These are phyloP conservation scores for Diddensiella caesifluorescens DNA, from an alignment of 805 yeast species.

Conservation along the genomic window DNA sequence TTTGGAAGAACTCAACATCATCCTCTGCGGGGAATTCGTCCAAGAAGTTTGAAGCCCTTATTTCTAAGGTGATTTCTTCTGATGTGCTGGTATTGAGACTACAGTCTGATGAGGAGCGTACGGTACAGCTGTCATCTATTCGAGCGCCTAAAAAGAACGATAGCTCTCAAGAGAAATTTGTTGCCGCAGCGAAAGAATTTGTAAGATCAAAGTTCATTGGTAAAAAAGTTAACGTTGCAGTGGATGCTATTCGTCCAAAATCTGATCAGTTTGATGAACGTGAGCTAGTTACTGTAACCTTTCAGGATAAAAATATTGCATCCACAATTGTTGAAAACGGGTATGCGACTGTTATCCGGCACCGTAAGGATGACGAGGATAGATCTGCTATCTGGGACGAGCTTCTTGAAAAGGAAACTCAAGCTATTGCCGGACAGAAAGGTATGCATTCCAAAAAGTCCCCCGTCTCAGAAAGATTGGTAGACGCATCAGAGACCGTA, in stretches of 20 bases:
- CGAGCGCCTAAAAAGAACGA: conserved; percentile 70
- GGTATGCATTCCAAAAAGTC: conserved; percentile 61
- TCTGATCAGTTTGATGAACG: conserved; percentile 60
- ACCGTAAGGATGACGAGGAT: conserved; percentile 61
- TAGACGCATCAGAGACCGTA: conserved; percentile 74
- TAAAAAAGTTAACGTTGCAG: conserved; percentile 52
- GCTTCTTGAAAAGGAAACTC: conserved; percentile 61
- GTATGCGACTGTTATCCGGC: conserved; percentile 70
- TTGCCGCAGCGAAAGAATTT: conserved; percentile 66
- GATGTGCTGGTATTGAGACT: conserved; percentile 59
- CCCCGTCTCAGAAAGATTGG: conserved; percentile 54
- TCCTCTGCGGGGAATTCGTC: conserved; percentile 30
- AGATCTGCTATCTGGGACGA: conserved; percentile 75
- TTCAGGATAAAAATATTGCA: conserved; percentile 55
- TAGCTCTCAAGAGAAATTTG: conserved; percentile 49
- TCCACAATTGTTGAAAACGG: conserved; percentile 59
- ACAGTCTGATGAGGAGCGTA: conserved; percentile 43
- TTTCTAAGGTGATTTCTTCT: conserved; percentile 58
- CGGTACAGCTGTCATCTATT: conserved; percentile 71
- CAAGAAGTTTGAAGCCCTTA: conserved; percentile 45
- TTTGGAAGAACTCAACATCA: conserved; percentile 44
- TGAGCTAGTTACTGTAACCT: conserved; percentile 54
- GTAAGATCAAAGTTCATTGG: conserved; percentile 67
- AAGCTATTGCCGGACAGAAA: conserved; percentile 48
- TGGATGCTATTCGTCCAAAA: conserved; percentile 61